Percentiles rank a stretch among this genome's conserved stretches.
Evolutionary conservation across 2,329 filamentous ascomycete species (phyloP).

Genomic region (Fusarium continuum): DNA sequence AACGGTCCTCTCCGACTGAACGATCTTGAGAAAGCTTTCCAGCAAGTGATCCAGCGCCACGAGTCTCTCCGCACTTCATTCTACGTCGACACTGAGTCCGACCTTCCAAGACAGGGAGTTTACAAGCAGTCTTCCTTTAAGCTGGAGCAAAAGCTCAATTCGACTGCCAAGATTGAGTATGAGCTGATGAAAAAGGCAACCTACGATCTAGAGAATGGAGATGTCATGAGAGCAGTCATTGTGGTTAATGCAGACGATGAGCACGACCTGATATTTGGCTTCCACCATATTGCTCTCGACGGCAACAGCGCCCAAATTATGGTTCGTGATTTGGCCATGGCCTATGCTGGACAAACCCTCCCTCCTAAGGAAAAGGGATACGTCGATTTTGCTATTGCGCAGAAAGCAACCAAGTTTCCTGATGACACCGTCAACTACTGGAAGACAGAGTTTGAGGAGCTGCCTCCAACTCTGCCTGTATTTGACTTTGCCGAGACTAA

Average conservation of each 20-base stretch:
- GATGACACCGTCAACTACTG: neutral
- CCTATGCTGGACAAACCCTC: neutral
- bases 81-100: neutral
- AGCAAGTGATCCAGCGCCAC: neutral
- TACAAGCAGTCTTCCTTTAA: neutral
- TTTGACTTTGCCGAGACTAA: constrained; percentile 7
- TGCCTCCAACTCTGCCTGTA: neutral
- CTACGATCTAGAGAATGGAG: neutral
- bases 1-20: neutral
- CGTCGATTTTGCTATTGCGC: neutral
- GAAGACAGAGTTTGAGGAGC: constrained; percentile 4
- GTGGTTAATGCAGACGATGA: neutral
- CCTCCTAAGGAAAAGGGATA: neutral
- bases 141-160: neutral
- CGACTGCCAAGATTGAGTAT: neutral
- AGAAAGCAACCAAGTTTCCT: neutral
- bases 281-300: neutral
- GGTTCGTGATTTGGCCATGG: neutral
- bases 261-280: neutral
- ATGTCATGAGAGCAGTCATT: neutral
- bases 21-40: neutral
- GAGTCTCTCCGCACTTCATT: constrained; percentile 11
- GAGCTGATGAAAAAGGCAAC: neutral
- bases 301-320: constrained; percentile 3
- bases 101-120: neutral